Evolutionary conservation across 768 basidiomycete species (phyloP).

Genomic region (Arthromyces matolae): DNA sequence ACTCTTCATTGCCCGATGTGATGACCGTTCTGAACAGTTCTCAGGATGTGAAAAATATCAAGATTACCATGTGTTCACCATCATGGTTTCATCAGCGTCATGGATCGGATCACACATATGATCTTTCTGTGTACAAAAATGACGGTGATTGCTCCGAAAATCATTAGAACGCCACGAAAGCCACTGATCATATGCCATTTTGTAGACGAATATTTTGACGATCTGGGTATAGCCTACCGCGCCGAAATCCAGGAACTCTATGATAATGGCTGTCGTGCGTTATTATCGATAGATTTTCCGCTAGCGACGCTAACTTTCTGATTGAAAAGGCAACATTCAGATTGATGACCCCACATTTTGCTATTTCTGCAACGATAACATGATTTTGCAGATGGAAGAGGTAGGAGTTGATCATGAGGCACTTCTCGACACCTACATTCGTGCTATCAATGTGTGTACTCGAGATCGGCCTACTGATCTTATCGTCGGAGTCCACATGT

Average conservation of each 20-base stretch:
- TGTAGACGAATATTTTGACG: conserved; percentile 49
- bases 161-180: not conserved
- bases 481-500: conserved; percentile 56
- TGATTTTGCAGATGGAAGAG: conserved; percentile 50
- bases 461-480: conserved; percentile 52
- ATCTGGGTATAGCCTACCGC: conserved; percentile 43
- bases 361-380: conserved; percentile 64
- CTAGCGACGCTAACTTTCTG: not conserved
- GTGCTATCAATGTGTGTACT: conserved; percentile 56
- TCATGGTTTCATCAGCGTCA: conserved; percentile 71
- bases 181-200: not conserved
- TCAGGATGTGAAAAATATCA: conserved; percentile 60
- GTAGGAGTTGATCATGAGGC: conserved; percentile 59
- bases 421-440: conserved; percentile 66
- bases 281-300: not conserved
- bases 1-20: not conserved
- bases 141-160: conserved; percentile 38
- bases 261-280: conserved; percentile 45
- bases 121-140: conserved; percentile 53
- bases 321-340: conserved; percentile 43
- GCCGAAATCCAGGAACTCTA: conserved; percentile 48
- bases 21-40: conserved; percentile 6
- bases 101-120: conserved; percentile 55
- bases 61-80: conserved; percentile 69
- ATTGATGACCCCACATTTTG: conserved; percentile 52